Evolutionary conservation across 1,284 basidiomycete genomes (phyloP).

Genomic region (Ustilago nuda): DNA sequence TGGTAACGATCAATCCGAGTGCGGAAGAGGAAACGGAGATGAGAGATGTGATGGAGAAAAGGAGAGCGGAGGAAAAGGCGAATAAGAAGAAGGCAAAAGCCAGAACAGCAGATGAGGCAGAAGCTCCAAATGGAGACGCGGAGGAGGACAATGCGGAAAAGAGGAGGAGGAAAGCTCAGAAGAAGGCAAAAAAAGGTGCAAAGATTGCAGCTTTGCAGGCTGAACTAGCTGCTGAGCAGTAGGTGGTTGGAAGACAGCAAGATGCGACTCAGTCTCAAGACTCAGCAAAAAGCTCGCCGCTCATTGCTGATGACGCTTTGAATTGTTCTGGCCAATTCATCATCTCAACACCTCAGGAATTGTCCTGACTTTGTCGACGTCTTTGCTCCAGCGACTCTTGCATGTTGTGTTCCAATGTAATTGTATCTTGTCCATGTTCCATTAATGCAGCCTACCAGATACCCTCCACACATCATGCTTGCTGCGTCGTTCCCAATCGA

Average conservation of each 20-base stretch:
- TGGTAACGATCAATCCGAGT: conserved; percentile 57
- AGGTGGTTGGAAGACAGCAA: background rate
- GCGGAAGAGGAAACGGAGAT: conserved; percentile 37
- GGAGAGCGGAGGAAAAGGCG: conserved; percentile 17
- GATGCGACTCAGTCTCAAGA: background rate
- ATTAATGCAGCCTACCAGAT: background rate
- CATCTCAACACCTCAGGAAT: too few species aligned
- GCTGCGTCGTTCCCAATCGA: too few species aligned
- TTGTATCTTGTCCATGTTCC: background rate
- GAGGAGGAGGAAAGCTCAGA: conserved; percentile 35
- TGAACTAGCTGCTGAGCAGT: conserved; percentile 34
- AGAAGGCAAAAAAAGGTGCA: conserved; percentile 20
- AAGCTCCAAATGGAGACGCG: background rate
- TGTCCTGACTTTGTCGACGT: too few species aligned
- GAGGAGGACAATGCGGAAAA: background rate
- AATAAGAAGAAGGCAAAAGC: conserved; percentile 23
- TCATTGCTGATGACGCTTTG: background rate
- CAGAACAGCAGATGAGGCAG: conserved; percentile 12
- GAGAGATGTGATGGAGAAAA: conserved; percentile 45
- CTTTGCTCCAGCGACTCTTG: too few species aligned
- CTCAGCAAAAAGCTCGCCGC: background rate
- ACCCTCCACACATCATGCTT: background rate
- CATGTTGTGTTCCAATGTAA: background rate
- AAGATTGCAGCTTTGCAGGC: conserved; percentile 28
- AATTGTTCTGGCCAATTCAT: too few species aligned